Base-by-base conservation (phyloP, 139 green algal species). In the Chlamydomonas applanata region DNA sequence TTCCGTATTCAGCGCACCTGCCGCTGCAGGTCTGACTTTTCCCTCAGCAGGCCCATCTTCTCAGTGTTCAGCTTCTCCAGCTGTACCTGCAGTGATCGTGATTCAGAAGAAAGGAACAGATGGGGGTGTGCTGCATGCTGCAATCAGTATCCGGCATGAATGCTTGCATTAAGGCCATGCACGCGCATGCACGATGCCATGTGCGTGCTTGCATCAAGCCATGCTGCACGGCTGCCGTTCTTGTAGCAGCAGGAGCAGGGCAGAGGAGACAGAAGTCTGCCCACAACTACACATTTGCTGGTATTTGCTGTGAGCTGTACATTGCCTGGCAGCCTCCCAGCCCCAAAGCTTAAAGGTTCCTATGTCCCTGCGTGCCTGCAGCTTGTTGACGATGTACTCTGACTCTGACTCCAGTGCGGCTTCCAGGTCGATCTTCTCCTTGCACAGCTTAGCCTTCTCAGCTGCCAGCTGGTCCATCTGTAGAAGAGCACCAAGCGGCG, bases 381-480 rank as follows among this genome's bases (percentile, higher is more conserved):
- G 88, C n/a, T 89, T 90, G 84, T 94, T 92, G 27, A 91, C 84
- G n/a, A 94, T 90, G 70, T 90, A 88, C 81, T 94, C 89, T 72
- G 92, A 78, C 85, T 91, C 86, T 3, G 70, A 75, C 73, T 91
- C 86, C 32, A 91, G 73, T 24, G 75, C 34, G 74, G 88, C 91
- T 63, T 94, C 89, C 62, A 94, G 56, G 30, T 87, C 82, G 45
- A 94, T 83, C 70, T 89, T 89, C 71, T 94, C 87, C 59, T 85
- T 81, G 70, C 83, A 85, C 36, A 92, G 72, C 73, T 89, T 75
- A 4, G 30, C 76, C 52, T 86, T 86, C 62, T 83, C 71, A 40
- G 25, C 30, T 1, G 33, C 61, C 30, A 81, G 29, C 40, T 75
- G 60, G 13, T 80, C 69, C 60, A 59, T 52, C 69, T 81, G 69